Base-by-base conservation (phyloP, 208 protist genomes). In the Crithidia sp. region DNA sequence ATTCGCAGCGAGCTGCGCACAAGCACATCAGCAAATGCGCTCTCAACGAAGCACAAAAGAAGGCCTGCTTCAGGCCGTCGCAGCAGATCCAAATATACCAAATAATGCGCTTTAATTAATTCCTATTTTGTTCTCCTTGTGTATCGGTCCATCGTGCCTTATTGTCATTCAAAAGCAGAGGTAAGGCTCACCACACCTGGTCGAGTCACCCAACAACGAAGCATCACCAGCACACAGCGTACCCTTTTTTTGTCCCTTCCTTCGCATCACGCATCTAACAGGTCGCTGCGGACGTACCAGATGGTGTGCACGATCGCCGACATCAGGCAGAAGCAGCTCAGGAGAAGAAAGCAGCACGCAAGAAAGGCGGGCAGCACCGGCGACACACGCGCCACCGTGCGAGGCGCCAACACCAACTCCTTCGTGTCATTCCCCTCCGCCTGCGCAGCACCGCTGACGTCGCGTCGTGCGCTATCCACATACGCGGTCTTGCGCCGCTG, bases 311-410 rank as follows among this genome's bases (percentile, higher is more conserved):
- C 61, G 4, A 69, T 66, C 0, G 81, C 76, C 5, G 55, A 14
- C 37, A 83, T 66, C n/a, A 74, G 70, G 37, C 59, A 76, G 17
- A 44, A 70, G 9, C 71, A 17, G 52, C 74, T 79, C 37, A 69
- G 4, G 56, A 84, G n/a, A 62, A 70, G 43, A 53, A 76, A 62
- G 81, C 81, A 58, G 77, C 82, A 58, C 74, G 68, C 45, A 70
- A 77, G 28, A 59, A 87, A 76, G 16, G 79, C 77, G 12, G 79
- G 78, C 44, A 71, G 19, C 41, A 77, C 77, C 4, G 89, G 86
- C 0, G 77, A 71, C 16, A 89, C 41, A 16, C 86, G 81, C 2
- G 81, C 80, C 37, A 91, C 69, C 9, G 78, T 83, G 40, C 80
- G 77, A n/a, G 58, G n/a, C 8, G 14, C 4, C 7, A 36, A 6